Evolutionary conservation across 2,329 filamentous ascomycete genomes (phyloP), one percentile per base, ranked within the genome.

Genomic region (Mycosphaerella sp.): DNA sequence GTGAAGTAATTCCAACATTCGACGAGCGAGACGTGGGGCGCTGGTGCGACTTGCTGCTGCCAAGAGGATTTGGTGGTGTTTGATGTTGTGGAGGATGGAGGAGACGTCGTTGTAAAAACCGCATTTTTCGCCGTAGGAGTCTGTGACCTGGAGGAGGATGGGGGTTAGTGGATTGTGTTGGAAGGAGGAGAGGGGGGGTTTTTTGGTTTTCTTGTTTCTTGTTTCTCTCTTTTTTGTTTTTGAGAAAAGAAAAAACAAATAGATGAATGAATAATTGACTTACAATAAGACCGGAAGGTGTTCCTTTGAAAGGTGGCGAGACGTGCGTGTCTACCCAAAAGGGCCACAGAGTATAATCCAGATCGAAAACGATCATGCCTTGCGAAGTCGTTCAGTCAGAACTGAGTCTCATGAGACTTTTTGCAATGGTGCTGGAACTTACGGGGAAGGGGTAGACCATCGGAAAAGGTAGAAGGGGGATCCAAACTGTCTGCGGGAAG

Each of bases 281-380:
- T 47, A 81, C 76, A 59, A 72, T 73, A 42, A 71, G 60, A 4
- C 75, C 75, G 3, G 31, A 8, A 17, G 32, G 39, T 29, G 48
- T 45, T 9, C 40, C 40, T 60, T 83, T 84, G 47, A 95, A 73
- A 0, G 90, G 51, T 23, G 51, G 29, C 6, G 44, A 34, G 26
- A 53, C 86, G 72, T 96, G 91, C 3, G 90, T 95, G 75, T 97
- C 93, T 44, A 95, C 85, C 92, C 92, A 97, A 74, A 96, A 96
- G 4, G 91, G 90, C 93, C 92, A 97, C n/a, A 97, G 79, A 0
- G 93, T 97, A 78, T 96, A 97, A 78, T 97, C 92, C 59, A 97
- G 82, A 70, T 97, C 93, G 74, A 97, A 96, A 59, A 93, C 87
- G 64, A 97, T 80, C 62, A 95, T 79, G 58, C 26, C 26, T 26